Evolutionary conservation across 352 stramenopile species (phyloP), one percentile per base, ranked within the genome.

Genomic region (Phytopythium litorale): DNA sequence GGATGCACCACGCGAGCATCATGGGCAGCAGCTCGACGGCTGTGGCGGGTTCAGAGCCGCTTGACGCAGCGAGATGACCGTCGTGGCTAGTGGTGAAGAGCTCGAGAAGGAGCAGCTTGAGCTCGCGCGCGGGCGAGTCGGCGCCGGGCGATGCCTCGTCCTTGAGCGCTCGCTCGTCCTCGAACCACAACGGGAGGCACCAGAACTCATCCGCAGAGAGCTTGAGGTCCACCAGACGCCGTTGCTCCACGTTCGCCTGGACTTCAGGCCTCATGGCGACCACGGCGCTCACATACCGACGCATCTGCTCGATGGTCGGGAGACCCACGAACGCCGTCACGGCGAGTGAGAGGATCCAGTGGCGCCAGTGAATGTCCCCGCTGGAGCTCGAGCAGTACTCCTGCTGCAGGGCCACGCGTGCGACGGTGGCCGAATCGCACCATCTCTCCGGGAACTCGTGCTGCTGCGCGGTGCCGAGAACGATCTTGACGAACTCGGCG

Each of bases 121-220:
- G 18, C 8, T 63, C 62, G 25, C 43, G 45, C 3, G 56, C 19
- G 6, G 64, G 38, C 19, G 46, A 52, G 1, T n/a, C 33, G 30
- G 40, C 33, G 43, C 48, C 32, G 4, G 55, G 42, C 40, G 42
- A 3, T 37, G 23, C 30, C 30, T 7, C 43, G 30, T 28, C 59
- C 16, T 33, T 52, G 7, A 37, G 48, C 2, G 18, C 15, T 28
- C 13, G 23, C 33, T 38, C 56, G 33, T 56, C 23, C 21, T 83
- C 68, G 57, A 81, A 85, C 78, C 80, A 87, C 28, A 84, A 55
- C 15, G 68, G 75, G 1, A 84, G 53, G 1, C 64, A 55, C 21
- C 32, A 18, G 53, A 89, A 89, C 13, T 72, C 54, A 8, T 52
- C 38, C 18, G 30, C 49, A 15, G 63, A 64, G 15, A 79, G 15